Evolutionary conservation across 768 basidiomycete genomes (phyloP).

Genomic region (Sporobolomyces phaffii): DNA sequence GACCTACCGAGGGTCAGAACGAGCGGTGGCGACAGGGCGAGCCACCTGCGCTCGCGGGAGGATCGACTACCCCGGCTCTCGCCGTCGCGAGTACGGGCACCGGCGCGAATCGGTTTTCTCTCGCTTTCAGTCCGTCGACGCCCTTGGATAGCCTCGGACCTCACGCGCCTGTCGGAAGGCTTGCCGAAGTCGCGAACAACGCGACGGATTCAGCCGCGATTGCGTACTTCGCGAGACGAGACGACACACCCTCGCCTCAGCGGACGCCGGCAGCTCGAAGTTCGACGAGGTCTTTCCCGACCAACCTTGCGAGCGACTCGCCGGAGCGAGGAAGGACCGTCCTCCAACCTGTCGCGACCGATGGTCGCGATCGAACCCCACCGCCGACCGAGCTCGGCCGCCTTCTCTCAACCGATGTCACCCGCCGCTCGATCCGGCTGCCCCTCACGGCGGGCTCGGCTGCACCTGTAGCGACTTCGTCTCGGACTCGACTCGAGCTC

Average conservation of each 20-base stretch:
- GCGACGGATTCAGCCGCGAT: neutral
- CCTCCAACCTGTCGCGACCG: too few relatives aligned
- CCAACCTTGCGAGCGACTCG: too few relatives aligned
- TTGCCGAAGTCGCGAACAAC: too few relatives aligned
- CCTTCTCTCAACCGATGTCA: neutral
- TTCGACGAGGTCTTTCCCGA: too few relatives aligned
- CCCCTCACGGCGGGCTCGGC: neutral
- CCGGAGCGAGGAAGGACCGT: too few relatives aligned
- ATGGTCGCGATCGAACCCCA: too few relatives aligned
- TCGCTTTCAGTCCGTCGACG: too few relatives aligned
- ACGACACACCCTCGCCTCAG: constrained; percentile 4
- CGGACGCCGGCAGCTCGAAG: too few relatives aligned
- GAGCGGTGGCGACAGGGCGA: constrained; percentile 22
- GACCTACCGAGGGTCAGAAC: constrained; percentile 21
- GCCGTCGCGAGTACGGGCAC: neutral
- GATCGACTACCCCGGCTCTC: constrained; percentile 1
- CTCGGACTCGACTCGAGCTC: neutral
- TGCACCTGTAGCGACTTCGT: neutral
- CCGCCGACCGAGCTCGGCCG: neutral
- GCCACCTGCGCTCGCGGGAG: neutral
- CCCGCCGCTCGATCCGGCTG: neutral
- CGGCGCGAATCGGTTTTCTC: too few relatives aligned
- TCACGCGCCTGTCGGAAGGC: too few relatives aligned
- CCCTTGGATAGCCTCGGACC: too few relatives aligned
- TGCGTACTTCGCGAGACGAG: neutral